These are phyloP conservation scores for Russula foetens DNA, from an alignment of 768 basidiomycete genomes.

Conservation along the genomic window DNA sequence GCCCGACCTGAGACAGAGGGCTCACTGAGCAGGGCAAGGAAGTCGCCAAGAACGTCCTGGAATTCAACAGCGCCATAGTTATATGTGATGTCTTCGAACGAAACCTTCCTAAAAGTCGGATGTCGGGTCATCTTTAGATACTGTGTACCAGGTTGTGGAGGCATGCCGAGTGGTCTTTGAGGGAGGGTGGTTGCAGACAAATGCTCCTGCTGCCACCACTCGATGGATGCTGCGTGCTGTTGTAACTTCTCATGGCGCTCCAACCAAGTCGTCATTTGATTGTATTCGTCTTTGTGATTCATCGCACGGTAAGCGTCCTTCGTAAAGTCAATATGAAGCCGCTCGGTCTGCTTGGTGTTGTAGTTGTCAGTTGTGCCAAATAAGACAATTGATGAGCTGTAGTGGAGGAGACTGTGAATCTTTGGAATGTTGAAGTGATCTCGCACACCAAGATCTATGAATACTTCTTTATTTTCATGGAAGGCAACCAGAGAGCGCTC, in stretches of 20 bases:
- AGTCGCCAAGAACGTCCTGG: not conserved
- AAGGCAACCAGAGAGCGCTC: constrained; percentile 15
- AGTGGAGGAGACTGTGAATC: constrained; percentile 21
- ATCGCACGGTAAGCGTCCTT: no score
- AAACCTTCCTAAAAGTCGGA: not conserved
- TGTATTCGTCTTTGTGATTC: no score
- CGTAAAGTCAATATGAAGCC: no score
- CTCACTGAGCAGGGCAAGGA: not conserved
- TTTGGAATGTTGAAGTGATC: constrained; percentile 23
- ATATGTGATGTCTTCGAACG: not conserved
- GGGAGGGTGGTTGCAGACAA: no score
- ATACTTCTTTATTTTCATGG: constrained; percentile 22
- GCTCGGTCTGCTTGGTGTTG: no score
- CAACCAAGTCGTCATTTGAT: not conserved
- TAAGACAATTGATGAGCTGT: constrained; percentile 40
- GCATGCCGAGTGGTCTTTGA: not conserved
- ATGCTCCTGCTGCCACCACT: not conserved
- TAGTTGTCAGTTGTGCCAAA: no score
- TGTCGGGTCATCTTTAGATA: not conserved
- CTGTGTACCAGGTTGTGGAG: no score
- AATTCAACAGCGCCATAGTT: not conserved
- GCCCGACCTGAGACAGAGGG: not conserved
- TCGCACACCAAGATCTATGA: constrained; percentile 21
- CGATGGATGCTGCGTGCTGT: no score
- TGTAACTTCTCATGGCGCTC: not conserved